These are phyloP conservation scores for Crithidia expoeki DNA, from an alignment of 208 protist genomes.

Conservation along the genomic window DNA sequence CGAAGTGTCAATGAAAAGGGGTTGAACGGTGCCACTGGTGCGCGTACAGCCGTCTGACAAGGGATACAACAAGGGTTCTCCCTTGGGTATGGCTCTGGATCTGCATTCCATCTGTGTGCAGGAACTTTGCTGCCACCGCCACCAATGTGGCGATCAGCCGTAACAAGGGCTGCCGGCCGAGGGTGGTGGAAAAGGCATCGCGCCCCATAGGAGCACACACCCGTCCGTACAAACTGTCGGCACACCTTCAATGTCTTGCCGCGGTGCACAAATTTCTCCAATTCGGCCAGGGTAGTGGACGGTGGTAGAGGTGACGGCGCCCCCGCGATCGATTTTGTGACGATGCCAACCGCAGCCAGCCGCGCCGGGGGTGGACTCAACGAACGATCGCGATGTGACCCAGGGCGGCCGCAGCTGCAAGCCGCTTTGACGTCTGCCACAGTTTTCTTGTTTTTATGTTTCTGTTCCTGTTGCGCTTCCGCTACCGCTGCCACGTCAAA, in stretches of 20 bases:
- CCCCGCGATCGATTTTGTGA: slow-evolving; percentile 2
- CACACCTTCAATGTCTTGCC: slow-evolving; percentile 59
- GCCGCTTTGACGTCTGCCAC: no score
- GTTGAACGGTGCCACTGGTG: no score
- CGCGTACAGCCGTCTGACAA: no score
- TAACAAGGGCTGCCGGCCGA: not conserved
- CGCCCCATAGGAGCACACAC: slow-evolving; percentile 71
- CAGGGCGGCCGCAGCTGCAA: not conserved
- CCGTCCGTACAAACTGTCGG: slow-evolving; percentile 58
- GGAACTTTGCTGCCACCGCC: no score
- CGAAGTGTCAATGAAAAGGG: no score
- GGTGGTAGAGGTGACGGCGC: not conserved
- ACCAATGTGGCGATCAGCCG: not conserved
- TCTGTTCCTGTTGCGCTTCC: no score
- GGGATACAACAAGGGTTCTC: no score
- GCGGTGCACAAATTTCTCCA: slow-evolving; percentile 21
- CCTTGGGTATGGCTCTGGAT: no score
- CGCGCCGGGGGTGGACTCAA: not conserved
- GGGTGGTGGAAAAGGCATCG: slow-evolving; percentile 83
- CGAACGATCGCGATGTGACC: not conserved
- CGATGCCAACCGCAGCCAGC: not conserved
- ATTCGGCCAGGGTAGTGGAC: slow-evolving; percentile 13
- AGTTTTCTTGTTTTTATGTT: no score
- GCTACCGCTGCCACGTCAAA: not conserved
- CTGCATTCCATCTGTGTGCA: no score